These are phyloP conservation scores for Xerocomus nothofagi DNA, from an alignment of 1,284 basidiomycete species.

Conservation along the genomic window DNA sequence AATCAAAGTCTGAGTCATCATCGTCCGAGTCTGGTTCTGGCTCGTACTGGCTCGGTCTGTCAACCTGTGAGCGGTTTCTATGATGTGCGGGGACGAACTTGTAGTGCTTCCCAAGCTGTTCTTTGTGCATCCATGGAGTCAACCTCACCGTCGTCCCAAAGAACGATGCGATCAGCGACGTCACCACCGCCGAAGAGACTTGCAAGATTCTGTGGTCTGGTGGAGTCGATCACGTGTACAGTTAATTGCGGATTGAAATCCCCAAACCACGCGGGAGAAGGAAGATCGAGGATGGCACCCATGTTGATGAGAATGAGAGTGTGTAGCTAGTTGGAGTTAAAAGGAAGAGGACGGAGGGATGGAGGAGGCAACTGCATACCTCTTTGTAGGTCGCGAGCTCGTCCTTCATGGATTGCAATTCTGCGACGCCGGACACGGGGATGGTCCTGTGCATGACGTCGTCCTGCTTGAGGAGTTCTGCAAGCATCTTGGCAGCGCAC, in stretches of 20 bases:
- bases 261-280: conserved; percentile 73
- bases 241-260: conserved; percentile 59
- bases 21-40: conserved; percentile 72
- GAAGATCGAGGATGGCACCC: conserved; percentile 85
- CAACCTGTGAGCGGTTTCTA: neutral
- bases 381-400: conserved; percentile 70
- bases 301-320: conserved; percentile 93
- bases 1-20: conserved; percentile 49
- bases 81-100: conserved; percentile 49
- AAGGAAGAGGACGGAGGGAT: neutral
- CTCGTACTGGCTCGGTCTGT: conserved; percentile 54
- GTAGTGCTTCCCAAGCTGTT: conserved; percentile 77
- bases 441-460: conserved; percentile 90
- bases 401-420: conserved; percentile 65
- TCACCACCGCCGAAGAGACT: conserved; percentile 82
- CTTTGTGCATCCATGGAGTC: conserved; percentile 62
- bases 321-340: conserved; percentile 62
- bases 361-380: conserved; percentile 58
- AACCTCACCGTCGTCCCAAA: conserved; percentile 90
- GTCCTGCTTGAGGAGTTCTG: conserved; percentile 90
- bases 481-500: conserved; percentile 87
- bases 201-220: conserved; percentile 87
- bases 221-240: conserved; percentile 94
- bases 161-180: conserved; percentile 68
- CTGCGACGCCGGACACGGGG: conserved; percentile 87